Percentiles rank a stretch among this genome's conserved stretches.
Conservation (phyloP, 2,329 filamentous ascomycete genomes). For the Sporothrix euskadiensis region DNA sequence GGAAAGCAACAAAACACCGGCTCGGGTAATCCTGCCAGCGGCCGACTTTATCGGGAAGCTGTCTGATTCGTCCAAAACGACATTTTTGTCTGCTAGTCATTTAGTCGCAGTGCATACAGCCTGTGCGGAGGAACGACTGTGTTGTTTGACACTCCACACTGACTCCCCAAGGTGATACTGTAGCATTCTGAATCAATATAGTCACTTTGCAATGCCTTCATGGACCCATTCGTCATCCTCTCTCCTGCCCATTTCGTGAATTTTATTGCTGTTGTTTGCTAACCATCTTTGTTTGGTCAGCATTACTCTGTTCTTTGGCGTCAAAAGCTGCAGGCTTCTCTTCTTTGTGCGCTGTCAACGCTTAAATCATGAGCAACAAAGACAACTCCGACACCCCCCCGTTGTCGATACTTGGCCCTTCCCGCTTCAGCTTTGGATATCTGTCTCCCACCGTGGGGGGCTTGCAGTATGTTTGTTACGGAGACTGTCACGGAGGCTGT, state of each 20-base stretch:
- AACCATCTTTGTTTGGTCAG: background rate
- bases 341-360: background rate
- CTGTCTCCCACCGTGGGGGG: background rate
- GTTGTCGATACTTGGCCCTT: background rate
- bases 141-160: background rate
- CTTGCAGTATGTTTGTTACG: background rate
- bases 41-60: slow-evolving; percentile 19
- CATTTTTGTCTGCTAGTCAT: background rate
- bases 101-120: background rate
- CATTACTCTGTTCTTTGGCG: background rate
- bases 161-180: background rate
- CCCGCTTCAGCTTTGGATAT: background rate
- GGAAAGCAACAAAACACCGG: background rate
- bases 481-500: background rate
- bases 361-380: background rate
- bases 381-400: background rate
- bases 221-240: background rate
- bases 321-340: background rate
- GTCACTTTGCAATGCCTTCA: too few relatives aligned
- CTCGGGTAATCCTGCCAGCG: background rate
- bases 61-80: slow-evolving; percentile 16
- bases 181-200: background rate
- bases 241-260: background rate
- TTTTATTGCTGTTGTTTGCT: background rate
- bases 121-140: background rate